Evolutionary conservation across 805 yeast species (phyloP).

Genomic region (Metschnikowia anglica): DNA sequence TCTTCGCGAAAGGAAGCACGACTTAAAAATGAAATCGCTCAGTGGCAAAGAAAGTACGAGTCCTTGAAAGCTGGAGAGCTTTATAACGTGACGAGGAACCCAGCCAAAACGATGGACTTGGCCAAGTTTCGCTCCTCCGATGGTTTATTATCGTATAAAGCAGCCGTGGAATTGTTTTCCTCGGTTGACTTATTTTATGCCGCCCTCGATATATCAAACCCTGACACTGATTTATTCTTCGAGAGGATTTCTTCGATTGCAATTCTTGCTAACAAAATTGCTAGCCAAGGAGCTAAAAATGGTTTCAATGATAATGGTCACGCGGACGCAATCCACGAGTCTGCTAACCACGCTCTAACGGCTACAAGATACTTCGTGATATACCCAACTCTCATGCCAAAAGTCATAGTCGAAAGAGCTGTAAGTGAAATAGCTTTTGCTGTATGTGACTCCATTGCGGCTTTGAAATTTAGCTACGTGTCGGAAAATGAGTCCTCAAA

Average conservation of each 20-base stretch:
- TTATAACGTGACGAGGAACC: constrained; percentile 22
- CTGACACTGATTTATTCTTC: constrained; percentile 45
- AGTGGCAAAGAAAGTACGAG: constrained; percentile 54
- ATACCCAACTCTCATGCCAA: constrained; percentile 65
- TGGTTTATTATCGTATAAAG: constrained; percentile 49
- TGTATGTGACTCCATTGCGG: constrained; percentile 59
- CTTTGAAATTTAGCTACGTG: constrained; percentile 45
- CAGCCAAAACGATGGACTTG: constrained; percentile 26
- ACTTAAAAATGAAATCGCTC: constrained; percentile 34
- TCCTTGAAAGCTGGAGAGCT: constrained; percentile 41
- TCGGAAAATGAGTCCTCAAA: constrained; percentile 3
- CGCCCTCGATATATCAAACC: constrained; percentile 27
- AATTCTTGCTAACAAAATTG: constrained; percentile 43
- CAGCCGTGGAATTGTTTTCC: constrained; percentile 48
- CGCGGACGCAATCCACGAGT: constrained; percentile 54
- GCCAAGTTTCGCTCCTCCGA: constrained; percentile 29
- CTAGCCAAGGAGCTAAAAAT: constrained; percentile 32
- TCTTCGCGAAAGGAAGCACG: constrained; percentile 14
- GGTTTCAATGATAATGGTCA: constrained; percentile 19
- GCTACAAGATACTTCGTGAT: constrained; percentile 71
- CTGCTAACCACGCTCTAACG: constrained; percentile 73
- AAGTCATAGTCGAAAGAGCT: constrained; percentile 69
- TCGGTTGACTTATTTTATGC: constrained; percentile 47
- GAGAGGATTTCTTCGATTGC: constrained; percentile 52
- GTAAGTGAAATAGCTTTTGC: constrained; percentile 69